Conservation (phyloP, 768 basidiomycete species). For the Clitopilus hobsonii region DNA sequence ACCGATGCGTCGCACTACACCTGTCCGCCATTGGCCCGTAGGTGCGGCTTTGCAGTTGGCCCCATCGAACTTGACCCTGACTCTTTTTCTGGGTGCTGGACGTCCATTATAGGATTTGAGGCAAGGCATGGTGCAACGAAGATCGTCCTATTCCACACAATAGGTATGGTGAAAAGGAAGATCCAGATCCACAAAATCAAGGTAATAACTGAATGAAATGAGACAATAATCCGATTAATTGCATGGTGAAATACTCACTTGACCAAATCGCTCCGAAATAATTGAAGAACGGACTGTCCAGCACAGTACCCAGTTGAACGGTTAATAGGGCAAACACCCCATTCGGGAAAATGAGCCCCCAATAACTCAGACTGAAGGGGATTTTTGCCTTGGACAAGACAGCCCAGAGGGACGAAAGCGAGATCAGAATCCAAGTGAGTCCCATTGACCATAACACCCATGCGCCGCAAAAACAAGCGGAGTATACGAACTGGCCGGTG, state of each 20-base stretch:
- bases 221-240: background rate
- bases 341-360: constrained; percentile 56
- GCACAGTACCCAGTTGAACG: constrained; percentile 41
- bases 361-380: constrained; percentile 43
- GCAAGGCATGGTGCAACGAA: constrained; percentile 42
- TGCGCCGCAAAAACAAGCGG: constrained; percentile 39
- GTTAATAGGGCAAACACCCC: constrained; percentile 47
- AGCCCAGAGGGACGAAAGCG: constrained; percentile 33
- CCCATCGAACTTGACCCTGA: background rate
- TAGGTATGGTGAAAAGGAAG: constrained; percentile 37
- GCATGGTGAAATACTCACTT: constrained; percentile 25
- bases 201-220: constrained; percentile 25
- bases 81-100: background rate
- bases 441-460: constrained; percentile 54
- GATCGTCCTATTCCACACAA: constrained; percentile 40
- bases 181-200: constrained; percentile 38
- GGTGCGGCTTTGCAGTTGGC: background rate
- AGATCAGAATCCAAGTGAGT: constrained; percentile 44
- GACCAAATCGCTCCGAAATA: constrained; percentile 52
- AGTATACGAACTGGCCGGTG: constrained; percentile 37
- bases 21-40: background rate
- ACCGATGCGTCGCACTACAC: no score
- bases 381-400: constrained; percentile 26
- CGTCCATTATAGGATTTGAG: background rate
- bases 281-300: constrained; percentile 47